Evolutionary conservation across 2,329 filamentous ascomycete genomes (phyloP).

Genomic region (Cladosporium sp.): DNA sequence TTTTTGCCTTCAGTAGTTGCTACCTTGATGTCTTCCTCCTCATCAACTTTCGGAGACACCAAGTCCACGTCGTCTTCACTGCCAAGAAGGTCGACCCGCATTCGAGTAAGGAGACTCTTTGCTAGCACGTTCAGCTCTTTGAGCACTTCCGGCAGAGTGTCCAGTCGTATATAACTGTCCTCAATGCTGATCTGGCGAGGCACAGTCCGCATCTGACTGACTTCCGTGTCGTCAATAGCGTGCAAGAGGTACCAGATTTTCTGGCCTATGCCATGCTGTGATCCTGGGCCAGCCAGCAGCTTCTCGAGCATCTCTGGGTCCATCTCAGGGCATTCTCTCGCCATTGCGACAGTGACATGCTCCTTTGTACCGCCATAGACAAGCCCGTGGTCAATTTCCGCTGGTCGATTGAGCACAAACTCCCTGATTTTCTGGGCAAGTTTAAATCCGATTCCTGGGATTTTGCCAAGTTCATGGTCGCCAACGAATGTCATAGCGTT

Average conservation of each 20-base stretch:
- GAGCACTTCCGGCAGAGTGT: slow-evolving; percentile 62
- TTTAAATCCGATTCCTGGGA: slow-evolving; percentile 85
- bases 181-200: slow-evolving; percentile 93
- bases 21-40: slow-evolving; percentile 32
- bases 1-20: slow-evolving; percentile 31
- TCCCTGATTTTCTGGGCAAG: slow-evolving; percentile 67
- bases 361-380: slow-evolving; percentile 54
- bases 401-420: slow-evolving; percentile 53
- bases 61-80: slow-evolving; percentile 42
- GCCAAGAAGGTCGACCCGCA: slow-evolving; percentile 73
- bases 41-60: slow-evolving; percentile 19
- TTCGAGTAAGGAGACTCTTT: slow-evolving; percentile 70
- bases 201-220: slow-evolving; percentile 68
- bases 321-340: slow-evolving; percentile 64
- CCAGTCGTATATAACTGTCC: slow-evolving; percentile 78
- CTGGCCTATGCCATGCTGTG: slow-evolving; percentile 68
- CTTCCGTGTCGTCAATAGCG: slow-evolving; percentile 73
- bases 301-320: slow-evolving; percentile 65
- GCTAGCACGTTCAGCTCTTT: slow-evolving; percentile 70
- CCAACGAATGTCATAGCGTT: slow-evolving; percentile 73
- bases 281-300: slow-evolving; percentile 68
- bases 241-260: slow-evolving; percentile 78
- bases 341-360: slow-evolving; percentile 63
- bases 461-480: slow-evolving; percentile 69
- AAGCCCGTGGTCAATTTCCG: slow-evolving; percentile 46